phyloP scores from a whole-genome alignment of 2,329 filamentous ascomycete genomes.

The Phoma sp. region DNA sequence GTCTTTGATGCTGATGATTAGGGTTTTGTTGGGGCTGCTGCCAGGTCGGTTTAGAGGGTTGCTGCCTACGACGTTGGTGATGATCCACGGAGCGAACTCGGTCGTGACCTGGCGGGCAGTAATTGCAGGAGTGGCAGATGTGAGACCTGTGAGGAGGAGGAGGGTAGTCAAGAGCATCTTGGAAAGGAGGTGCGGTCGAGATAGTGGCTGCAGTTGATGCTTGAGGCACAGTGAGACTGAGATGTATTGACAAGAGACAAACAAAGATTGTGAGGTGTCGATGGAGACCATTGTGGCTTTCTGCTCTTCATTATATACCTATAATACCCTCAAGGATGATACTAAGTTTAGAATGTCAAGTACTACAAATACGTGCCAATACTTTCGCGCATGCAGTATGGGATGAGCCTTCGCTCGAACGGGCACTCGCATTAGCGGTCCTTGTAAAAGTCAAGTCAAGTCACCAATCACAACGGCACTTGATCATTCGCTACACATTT shows the following conservation, averaged over 20 bases:
- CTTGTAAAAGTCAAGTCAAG: not conserved
- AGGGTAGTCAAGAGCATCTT: conserved; percentile 5
- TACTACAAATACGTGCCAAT: not conserved
- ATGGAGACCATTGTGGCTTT: too few species aligned
- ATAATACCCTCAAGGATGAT: not conserved
- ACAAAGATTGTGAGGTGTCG: too few species aligned
- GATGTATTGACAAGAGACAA: too few species aligned
- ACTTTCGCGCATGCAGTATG: not conserved
- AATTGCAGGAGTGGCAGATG: not conserved
- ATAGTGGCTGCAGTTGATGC: not conserved
- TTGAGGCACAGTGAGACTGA: too few species aligned
- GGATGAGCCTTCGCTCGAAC: not conserved
- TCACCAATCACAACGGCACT: not conserved
- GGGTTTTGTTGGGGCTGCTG: not conserved
- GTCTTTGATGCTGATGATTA: conserved; percentile 2
- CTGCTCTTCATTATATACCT: too few species aligned
- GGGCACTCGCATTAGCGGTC: not conserved
- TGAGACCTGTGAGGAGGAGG: conserved; percentile 6
- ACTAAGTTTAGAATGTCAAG: not conserved
- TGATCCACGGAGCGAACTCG: conserved; percentile 2
- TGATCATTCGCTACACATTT: not conserved
- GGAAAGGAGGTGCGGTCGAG: not conserved
- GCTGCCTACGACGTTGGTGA: not conserved
- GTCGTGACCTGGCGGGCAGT: not conserved
- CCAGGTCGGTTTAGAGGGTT: not conserved